Conservation (phyloP, 2,329 filamentous ascomycete genomes). For the Xylariaceae sp. region DNA sequence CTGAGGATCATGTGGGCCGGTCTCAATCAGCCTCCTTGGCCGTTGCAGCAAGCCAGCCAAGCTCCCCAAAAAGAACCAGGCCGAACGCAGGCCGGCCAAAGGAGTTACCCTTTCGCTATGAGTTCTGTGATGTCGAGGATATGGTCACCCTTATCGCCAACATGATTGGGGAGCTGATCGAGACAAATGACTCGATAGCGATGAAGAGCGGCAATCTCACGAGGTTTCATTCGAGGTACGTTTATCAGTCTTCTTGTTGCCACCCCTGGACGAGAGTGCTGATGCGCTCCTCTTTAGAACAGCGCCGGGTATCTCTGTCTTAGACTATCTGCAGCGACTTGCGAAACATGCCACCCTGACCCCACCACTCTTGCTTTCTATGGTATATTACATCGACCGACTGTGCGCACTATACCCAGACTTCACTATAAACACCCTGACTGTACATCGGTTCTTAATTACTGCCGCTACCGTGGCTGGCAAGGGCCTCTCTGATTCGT, state of each 20-base stretch:
- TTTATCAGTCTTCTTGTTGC: neutral
- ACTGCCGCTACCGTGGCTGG: slow-evolving; percentile 94
- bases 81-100: slow-evolving; percentile 59
- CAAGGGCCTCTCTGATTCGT: slow-evolving; percentile 94
- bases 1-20: slow-evolving; percentile 43
- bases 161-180: slow-evolving; percentile 94
- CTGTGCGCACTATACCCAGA: slow-evolving; percentile 90
- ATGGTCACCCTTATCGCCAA: slow-evolving; percentile 89
- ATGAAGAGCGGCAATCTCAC: slow-evolving; percentile 86
- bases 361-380: slow-evolving; percentile 91
- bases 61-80: slow-evolving; percentile 59
- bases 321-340: slow-evolving; percentile 90
- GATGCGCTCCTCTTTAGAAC: slow-evolving; percentile 48
- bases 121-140: slow-evolving; percentile 81
- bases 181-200: slow-evolving; percentile 87
- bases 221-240: slow-evolving; percentile 89
- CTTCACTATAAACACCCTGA: slow-evolving; percentile 95
- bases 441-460: slow-evolving; percentile 96
- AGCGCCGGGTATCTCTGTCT: slow-evolving; percentile 88
- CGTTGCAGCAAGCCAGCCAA: slow-evolving; percentile 42
- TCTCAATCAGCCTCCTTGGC: slow-evolving; percentile 34
- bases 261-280: neutral
- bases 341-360: slow-evolving; percentile 93
- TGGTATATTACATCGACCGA: slow-evolving; percentile 98
- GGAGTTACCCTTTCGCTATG: slow-evolving; percentile 74